Percentiles rank a stretch among this genome's conserved stretches.
phyloP scores from a whole-genome alignment of 495 filamentous ascomycete genomes.

The Penicillium herquei region DNA sequence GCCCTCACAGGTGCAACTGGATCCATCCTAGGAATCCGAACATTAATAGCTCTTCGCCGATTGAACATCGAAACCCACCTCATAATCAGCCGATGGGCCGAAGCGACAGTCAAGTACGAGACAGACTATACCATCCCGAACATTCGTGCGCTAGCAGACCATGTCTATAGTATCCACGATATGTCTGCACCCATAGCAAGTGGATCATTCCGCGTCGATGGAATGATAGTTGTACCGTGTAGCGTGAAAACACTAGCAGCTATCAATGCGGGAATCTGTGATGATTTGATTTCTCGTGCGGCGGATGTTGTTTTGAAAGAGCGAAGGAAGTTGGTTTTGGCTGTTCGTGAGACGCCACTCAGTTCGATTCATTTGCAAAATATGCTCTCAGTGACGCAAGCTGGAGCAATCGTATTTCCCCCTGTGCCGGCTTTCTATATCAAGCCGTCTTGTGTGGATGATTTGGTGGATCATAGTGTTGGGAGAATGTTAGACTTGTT shows the following conservation, averaged over 20 bases:
- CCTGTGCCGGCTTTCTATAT: slow-evolving; percentile 44
- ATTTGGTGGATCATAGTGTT: slow-evolving; percentile 42
- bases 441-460: slow-evolving; percentile 30
- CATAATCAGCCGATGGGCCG: slow-evolving; percentile 43
- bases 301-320: slow-evolving; percentile 51
- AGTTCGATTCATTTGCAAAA: slow-evolving; percentile 46
- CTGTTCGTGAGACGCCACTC: slow-evolving; percentile 43
- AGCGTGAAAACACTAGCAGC: slow-evolving; percentile 41
- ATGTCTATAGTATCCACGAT: slow-evolving; percentile 38
- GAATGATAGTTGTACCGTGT: slow-evolving; percentile 41
- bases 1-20: slow-evolving; percentile 45
- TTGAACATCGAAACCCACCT: slow-evolving; percentile 44
- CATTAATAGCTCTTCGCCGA: slow-evolving; percentile 34
- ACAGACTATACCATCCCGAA: slow-evolving; percentile 33
- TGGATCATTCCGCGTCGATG: slow-evolving; percentile 35
- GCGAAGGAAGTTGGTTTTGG: slow-evolving; percentile 38
- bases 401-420: slow-evolving; percentile 42
- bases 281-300: slow-evolving; percentile 45
- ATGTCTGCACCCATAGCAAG: slow-evolving; percentile 32
- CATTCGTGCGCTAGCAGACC: slow-evolving; percentile 37
- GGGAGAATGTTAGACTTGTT: slow-evolving; percentile 45
- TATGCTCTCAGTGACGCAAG: slow-evolving; percentile 38
- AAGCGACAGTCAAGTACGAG: slow-evolving; percentile 42
- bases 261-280: slow-evolving; percentile 22
- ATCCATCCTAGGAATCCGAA: slow-evolving; percentile 35